Evolutionary conservation across 2,329 filamentous ascomycete genomes (phyloP), one percentile per base, ranked within the genome.

Genomic region (Sphaerulina populicola): DNA sequence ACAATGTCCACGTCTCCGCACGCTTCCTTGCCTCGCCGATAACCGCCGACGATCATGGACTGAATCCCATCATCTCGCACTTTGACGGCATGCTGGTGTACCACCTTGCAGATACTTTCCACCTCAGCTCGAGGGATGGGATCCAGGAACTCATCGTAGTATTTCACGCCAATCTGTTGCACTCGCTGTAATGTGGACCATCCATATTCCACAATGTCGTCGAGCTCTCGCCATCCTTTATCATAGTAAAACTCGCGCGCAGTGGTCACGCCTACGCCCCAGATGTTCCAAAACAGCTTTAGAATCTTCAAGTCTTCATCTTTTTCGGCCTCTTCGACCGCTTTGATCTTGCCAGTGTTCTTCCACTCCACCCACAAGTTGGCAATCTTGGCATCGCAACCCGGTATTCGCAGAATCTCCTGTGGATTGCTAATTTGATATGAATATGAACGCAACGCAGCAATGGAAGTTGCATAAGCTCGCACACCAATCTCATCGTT

Each of bases 141-240:
- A 12, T 76, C 69, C 41, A 79, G 72, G 49, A 98, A 86, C 57
- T 97, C 91, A 31, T 94, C 85, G 66, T 94, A 95, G 69, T 83
- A 96, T 66, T 97, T 97, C 40, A 96, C 74, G 0, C 93, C 91
- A 49, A 97, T 94, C 66, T 97, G 89, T 68, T 96, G 91, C 1
- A 88, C 85, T 10, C 89, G 81, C 0, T 77, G 84, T 1, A 97
- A 73, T 0, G 68, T 74, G 15, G 74, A 66, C 91, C 91, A 97
- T 9, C 86, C 89, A 61, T 82, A 78, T 62, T 94, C 86, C 37
- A 95, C 75, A 2, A 97, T 73, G 61, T 97, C 90, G 61, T 96
- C 88, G 0, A 95, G 73, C 53, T 93, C 85, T 53, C 80, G 77
- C 87, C 88, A 96, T 27, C 87, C 74, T 55, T 80, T 81, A 12